A percentile compares a stretch with the other conserved stretches of the same genome.
Conservation (phyloP, 306 rosid species). For the Cucumis cinereus region DNA sequence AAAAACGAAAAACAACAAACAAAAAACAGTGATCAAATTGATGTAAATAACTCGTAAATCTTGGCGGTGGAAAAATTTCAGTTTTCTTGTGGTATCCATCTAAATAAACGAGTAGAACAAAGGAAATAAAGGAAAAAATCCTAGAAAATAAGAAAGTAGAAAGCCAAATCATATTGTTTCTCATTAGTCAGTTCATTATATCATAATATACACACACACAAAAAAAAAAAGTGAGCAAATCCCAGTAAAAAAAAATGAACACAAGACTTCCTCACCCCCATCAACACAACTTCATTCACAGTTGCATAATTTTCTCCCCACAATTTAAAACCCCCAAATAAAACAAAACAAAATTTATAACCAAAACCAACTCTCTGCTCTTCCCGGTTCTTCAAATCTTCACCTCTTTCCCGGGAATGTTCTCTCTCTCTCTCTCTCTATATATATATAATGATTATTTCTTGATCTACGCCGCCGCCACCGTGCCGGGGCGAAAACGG, state of each 20-base stretch:
- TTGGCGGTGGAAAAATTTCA: no score
- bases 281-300: slow-evolving; percentile 1
- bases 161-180: background rate
- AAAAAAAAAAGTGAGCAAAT: background rate
- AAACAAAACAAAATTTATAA: background rate
- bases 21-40: no score
- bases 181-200: background rate
- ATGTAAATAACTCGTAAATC: no score
- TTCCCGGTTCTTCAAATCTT: background rate
- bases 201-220: background rate
- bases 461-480: slow-evolving; percentile 51
- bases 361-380: background rate
- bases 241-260: slow-evolving; percentile 1
- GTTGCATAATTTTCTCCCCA: background rate
- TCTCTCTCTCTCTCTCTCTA: no score
- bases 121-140: background rate
- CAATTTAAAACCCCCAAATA: background rate
- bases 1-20: no score
- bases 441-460: background rate
- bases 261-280: slow-evolving; percentile 4
- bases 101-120: background rate
- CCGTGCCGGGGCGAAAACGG: slow-evolving; percentile 52
- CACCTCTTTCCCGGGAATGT: background rate
- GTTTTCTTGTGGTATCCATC: no score
- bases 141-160: background rate